Base-by-base conservation (phyloP, 2,329 filamentous ascomycete genomes). In the Beauveria australis region DNA sequence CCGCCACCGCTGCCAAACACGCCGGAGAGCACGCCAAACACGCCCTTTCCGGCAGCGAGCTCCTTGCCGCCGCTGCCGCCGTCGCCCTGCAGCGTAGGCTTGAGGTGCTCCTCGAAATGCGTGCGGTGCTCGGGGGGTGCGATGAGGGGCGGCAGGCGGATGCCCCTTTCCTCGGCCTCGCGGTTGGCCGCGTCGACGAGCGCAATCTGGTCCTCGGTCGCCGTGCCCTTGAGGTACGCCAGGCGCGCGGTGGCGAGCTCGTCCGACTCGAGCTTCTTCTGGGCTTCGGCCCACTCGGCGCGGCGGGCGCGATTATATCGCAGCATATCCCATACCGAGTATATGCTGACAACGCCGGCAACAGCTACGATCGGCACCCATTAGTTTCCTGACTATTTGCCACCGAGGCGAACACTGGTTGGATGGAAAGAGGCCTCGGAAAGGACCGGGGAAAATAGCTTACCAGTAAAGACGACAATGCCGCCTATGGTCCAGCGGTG, bases 271-370 rank as follows among this genome's bases (percentile, higher is more conserved):
- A 84, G 74, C 63, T 78, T 74, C 71, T 77, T 77, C 68, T 84
- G 81, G 59, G 81, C 75, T 62, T 81, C 78, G 67, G 81, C 68
- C 75, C 84, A 86, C 70, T 86, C 83, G 68, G 73, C 74, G 68
- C 81, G 82, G 67, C 82, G 81, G 73, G 81, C 79, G 67, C 79
- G 80, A 76, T 86, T 86, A 72, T 82, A 81, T 59, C 77, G 75
- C 63, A 85, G 75, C 83, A 86, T 86, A 71, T 86, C 83, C 74
- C 77, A 79, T 19, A 82, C 79, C 41, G 83, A 83, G 75, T 85
- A 86, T 63, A 79, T 73, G 59, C 81, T 84, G 46, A 83, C 75
- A 30, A 85, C 74, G 64, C 78, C 76, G 63, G 81, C 81, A 63
- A 85, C 75, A 54, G 76, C 82, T 84, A n/a, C 18, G n/a, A 14